These are phyloP conservation scores for Potentilla sterilis DNA, from an alignment of 306 rosid species.

Conservation along the genomic window DNA sequence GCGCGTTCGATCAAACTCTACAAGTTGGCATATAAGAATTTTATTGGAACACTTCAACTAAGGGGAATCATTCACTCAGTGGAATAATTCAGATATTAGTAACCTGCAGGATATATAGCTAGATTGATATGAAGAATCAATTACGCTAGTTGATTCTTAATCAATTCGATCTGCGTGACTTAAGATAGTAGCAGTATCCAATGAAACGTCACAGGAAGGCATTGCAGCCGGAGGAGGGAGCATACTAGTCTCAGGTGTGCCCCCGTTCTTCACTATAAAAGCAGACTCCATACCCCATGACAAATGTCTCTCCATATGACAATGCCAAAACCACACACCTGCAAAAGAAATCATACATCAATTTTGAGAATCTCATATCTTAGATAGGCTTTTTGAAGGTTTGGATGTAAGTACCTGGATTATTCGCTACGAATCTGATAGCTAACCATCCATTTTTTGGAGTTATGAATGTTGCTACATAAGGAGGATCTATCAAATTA, in stretches of 20 bases:
- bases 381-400: neutral
- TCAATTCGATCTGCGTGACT: too few species aligned
- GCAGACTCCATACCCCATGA: constrained; percentile 18
- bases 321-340: constrained; percentile 28
- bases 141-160: too few species aligned
- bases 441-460: constrained; percentile 13
- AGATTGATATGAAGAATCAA: too few species aligned
- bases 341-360: neutral
- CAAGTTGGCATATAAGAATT: too few species aligned
- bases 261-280: constrained; percentile 15
- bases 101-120: too few species aligned
- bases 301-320: constrained; percentile 17
- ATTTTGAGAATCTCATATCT: neutral
- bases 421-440: constrained; percentile 11
- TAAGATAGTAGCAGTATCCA: too few species aligned
- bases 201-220: too few species aligned
- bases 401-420: neutral
- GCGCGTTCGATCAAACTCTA: too few species aligned
- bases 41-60: too few species aligned
- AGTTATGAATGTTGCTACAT: neutral
- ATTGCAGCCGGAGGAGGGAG: neutral
- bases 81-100: too few species aligned
- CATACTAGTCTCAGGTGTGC: constrained; percentile 4
- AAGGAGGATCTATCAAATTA: constrained; percentile 17
- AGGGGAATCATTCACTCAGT: too few species aligned